Conservation (phyloP, 345 rosid genomes). For the Eucalyptus regnans region DNA sequence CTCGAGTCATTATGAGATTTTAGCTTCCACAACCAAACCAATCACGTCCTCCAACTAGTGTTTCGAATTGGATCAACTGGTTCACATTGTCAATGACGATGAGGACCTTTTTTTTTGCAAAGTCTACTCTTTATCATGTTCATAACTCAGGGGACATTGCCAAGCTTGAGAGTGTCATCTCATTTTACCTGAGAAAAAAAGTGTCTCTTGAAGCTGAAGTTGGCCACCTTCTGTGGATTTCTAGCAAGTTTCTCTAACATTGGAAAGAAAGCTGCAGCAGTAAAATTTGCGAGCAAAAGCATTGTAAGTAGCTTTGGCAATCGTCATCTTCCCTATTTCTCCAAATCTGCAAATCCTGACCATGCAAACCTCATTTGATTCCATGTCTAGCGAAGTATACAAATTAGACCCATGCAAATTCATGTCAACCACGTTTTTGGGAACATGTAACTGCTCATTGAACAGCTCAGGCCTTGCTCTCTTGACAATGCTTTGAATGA, state of each 20-base stretch:
- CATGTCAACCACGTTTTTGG: not conserved
- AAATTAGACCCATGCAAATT: not conserved
- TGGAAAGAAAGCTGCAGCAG: constrained; percentile 7
- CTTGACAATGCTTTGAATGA: not conserved
- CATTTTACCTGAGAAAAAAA: not conserved
- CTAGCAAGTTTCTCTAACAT: constrained; percentile 15
- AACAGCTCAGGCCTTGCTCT: not conserved
- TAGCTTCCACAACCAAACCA: constrained; percentile 9
- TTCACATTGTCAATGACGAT: constrained; percentile 10
- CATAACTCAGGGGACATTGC: not conserved
- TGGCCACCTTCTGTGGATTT: not conserved
- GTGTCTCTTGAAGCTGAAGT: not conserved
- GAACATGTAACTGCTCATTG: not conserved
- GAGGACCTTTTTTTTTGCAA: not conserved
- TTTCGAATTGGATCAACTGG: not conserved
- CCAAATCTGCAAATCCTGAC: not conserved
- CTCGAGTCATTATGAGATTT: constrained; percentile 2
- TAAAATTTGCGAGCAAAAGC: constrained; percentile 6
- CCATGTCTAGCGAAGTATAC: not conserved
- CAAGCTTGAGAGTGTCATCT: not conserved
- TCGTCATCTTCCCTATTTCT: not conserved
- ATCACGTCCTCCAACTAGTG: not conserved
- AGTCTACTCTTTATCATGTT: not conserved
- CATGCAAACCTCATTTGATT: not conserved
- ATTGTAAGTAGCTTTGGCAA: constrained; percentile 14